These are phyloP conservation scores for Geoglossum cookeanum DNA, from an alignment of 2,329 filamentous ascomycete genomes.

Conservation along the genomic window DNA sequence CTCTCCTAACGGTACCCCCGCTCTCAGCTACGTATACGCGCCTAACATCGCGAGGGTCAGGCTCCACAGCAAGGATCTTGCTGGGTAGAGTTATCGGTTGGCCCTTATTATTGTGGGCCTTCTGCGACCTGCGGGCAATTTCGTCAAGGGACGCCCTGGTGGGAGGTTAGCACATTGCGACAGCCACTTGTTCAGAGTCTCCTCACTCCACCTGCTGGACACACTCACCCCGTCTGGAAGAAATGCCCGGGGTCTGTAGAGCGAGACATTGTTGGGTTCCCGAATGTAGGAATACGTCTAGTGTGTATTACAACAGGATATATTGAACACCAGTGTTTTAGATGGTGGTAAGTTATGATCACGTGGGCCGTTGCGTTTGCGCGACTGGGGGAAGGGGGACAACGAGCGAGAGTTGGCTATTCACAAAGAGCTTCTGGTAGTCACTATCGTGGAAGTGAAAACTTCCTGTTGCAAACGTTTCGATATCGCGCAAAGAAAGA, in stretches of 20 bases:
- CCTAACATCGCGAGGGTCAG: conserved; percentile 43
- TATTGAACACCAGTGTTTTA: not conserved
- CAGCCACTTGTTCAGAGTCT: conserved; percentile 7
- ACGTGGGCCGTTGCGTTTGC: too few species aligned
- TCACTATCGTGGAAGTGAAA: not conserved
- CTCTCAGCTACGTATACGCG: conserved; percentile 71
- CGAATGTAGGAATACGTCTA: not conserved
- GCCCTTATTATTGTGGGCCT: conserved; percentile 67
- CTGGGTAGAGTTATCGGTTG: conserved; percentile 62
- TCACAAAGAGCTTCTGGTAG: not conserved
- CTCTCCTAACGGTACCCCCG: conserved; percentile 55
- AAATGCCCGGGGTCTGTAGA: conserved; percentile 63
- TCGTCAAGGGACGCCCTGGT: conserved; percentile 20
- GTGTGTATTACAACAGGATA: not conserved
- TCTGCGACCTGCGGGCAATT: conserved; percentile 44
- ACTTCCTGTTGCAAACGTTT: conserved; percentile 1
- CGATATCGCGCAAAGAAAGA: not conserved
- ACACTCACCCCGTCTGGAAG: conserved; percentile 72
- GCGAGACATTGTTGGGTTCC: conserved; percentile 33
- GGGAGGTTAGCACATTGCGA: conserved; percentile 16
- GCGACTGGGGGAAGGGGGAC: not conserved
- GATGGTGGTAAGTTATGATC: not conserved
- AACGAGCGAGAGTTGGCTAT: not conserved
- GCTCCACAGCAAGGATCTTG: conserved; percentile 60
- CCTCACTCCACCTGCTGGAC: conserved; percentile 1